Evolutionary conservation across 768 basidiomycete genomes (phyloP).

Genomic region (Rubroboletus pulcherrimus): DNA sequence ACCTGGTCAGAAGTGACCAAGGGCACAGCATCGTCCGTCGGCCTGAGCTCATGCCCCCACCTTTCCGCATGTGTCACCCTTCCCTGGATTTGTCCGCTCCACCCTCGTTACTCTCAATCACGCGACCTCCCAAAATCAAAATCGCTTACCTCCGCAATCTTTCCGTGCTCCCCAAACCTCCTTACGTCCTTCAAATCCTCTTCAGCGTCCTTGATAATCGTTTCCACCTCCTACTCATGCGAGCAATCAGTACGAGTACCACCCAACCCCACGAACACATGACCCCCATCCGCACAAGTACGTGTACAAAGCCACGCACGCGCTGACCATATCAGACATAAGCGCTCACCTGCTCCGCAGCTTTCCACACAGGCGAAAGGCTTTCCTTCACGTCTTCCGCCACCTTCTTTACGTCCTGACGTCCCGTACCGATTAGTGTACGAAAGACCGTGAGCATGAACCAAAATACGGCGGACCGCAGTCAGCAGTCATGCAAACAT

Average conservation of each 20-base stretch:
- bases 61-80: neutral
- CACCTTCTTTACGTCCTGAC: constrained; percentile 1
- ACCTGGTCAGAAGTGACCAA: neutral
- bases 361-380: constrained; percentile 1
- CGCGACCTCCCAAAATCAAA: neutral
- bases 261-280: neutral
- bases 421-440: neutral
- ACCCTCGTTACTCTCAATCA: neutral
- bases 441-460: neutral
- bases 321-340: neutral
- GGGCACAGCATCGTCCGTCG: neutral
- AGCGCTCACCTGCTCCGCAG: constrained; percentile 12
- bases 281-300: neutral
- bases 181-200: neutral
- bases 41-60: neutral
- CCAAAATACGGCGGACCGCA: neutral
- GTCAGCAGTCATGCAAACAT: neutral
- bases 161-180: neutral
- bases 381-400: constrained; percentile 1
- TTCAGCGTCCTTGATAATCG: constrained; percentile 2
- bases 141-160: neutral
- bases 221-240: constrained; percentile 2
- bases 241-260: neutral
- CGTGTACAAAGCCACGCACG: too few species aligned
- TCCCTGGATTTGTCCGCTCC: neutral